Base-by-base conservation (phyloP, 331 rosid species). In the Malus hybrid region DNA sequence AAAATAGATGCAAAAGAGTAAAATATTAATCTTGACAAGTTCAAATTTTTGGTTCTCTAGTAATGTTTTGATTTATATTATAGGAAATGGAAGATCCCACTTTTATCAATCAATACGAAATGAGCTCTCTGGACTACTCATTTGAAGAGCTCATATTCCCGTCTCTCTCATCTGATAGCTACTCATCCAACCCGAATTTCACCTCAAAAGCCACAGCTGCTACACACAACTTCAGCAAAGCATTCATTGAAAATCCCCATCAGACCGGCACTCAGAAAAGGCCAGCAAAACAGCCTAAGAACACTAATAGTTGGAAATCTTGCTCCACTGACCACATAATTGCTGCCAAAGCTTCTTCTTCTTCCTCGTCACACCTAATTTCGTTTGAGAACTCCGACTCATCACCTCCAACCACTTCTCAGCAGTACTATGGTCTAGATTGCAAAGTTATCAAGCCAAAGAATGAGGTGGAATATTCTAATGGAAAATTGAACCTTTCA, bases 331-430 rank as follows among this genome's bases (percentile, higher is more conserved):
- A 53, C 18, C 74, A 57, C 10, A 62, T 10, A 33, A 62, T 14
- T 33, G 15, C 53, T 39, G n/a, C 80, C 52, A 70, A n/a, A 57
- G 67, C 77, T 5, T 57, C 84, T 8, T 42, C 77, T 28, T 80
- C 84, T 22, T 77, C 80, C 28, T 75, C 80, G 6, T 80, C 84
- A 5, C 84, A 80, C 68, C 42, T 80, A 16, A 80, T 80, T 55
- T 80, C 80, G 1, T 80, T 80, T 58, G 36, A 80, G 12, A 75
- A 75, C 36, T 36, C 53, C 30, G 44, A 77, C 12, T 39, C 65
- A 26, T n/a, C 68, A 4, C 50, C 80, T 5, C 63, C 87, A 2
- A 42, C 60, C 32, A 61, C 66, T 34, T 73, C 83, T 8, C 60
- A 69, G 18, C 63, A 88, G 50, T 42, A 78, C 63, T 16, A 62